Evolutionary conservation across 768 basidiomycete genomes (phyloP), one percentile per base, ranked within the genome.

Genomic region (Polyporus arcularius): DNA sequence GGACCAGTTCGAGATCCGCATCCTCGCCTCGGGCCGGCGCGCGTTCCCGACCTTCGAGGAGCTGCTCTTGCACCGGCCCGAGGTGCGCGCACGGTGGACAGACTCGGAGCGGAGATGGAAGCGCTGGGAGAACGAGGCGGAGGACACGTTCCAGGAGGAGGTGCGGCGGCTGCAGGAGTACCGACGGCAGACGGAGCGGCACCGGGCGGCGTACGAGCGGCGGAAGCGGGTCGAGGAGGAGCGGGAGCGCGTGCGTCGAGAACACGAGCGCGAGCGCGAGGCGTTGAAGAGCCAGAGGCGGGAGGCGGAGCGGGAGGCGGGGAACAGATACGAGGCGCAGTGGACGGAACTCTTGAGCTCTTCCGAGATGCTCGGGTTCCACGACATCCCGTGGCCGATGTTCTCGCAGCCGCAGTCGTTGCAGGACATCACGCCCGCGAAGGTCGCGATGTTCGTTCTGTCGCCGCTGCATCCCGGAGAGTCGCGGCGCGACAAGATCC

Each of bases 321-420:
- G 89, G 89, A 66, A 73, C 49, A 71, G 66, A 52, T 89, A 93
- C 73, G 89, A 93, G 72, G 72, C 74, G 39, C 79, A 82, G 58
- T 93, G 90, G 91, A 67, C 74, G n/a, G 72, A 73, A 59, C 69
- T 90, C 60, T 65, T 72, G 57, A 56, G 49, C 55, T 55, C 81
- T n/a, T 70, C 79, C 14, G 81, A 80, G 48, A 64, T 72, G 21
- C 75, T 92, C 47, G 73, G 75, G 0, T 92, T 93, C 76, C 72
- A 76, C 43, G 78, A 77, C 48, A 83, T 90, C 50, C 91, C 91
- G 10, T 94, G 91, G 92, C 90, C 90, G 38, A 65, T 84, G 61
- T 71, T 79, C 52, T 63, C 68, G 12, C 66, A 71, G 12, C 84
- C 86, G n/a, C 65, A 64, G 21, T 70, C 66, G 45, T 73, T 75